Evolutionary conservation across 2,329 filamentous ascomycete genomes (phyloP).

Genomic region (Zarea fungicola): DNA sequence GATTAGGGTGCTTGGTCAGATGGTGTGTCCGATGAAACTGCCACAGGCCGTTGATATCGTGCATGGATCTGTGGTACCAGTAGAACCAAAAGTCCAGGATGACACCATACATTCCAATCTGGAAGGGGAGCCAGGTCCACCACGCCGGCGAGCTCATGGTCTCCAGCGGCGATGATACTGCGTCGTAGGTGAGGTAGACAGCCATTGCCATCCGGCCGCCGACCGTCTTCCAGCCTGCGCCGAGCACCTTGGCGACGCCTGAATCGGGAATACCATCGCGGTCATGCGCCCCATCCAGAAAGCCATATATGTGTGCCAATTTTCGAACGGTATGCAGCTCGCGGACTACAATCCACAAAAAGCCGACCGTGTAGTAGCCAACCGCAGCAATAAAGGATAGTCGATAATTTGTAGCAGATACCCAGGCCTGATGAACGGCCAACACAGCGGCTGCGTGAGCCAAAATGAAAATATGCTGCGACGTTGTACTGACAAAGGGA

Average conservation of each 20-base stretch:
- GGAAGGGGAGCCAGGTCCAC: conserved; percentile 26
- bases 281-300: conserved; percentile 36
- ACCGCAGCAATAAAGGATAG: conserved; percentile 26
- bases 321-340: conserved; percentile 31
- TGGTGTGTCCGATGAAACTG: conserved; percentile 38
- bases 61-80: conserved; percentile 37
- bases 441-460: conserved; percentile 31
- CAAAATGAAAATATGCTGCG: conserved; percentile 32
- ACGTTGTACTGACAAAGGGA: conserved; percentile 29
- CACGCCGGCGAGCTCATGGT: conserved; percentile 23
- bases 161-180: conserved; percentile 19
- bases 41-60: conserved; percentile 33
- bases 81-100: conserved; percentile 34
- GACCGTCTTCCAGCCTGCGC: conserved; percentile 27
- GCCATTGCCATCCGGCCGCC: conserved; percentile 28
- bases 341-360: conserved; percentile 33
- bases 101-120: conserved; percentile 33
- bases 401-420: conserved; percentile 23
- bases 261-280: conserved; percentile 36
- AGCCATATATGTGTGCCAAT: conserved; percentile 32
- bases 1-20: conserved; percentile 38
- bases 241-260: conserved; percentile 26
- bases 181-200: conserved; percentile 27
- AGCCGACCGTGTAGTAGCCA: conserved; percentile 30
- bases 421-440: conserved; percentile 29